Evolutionary conservation across 2,329 filamentous ascomycete species (phyloP).

Genomic region (Fusarium aywerte): DNA sequence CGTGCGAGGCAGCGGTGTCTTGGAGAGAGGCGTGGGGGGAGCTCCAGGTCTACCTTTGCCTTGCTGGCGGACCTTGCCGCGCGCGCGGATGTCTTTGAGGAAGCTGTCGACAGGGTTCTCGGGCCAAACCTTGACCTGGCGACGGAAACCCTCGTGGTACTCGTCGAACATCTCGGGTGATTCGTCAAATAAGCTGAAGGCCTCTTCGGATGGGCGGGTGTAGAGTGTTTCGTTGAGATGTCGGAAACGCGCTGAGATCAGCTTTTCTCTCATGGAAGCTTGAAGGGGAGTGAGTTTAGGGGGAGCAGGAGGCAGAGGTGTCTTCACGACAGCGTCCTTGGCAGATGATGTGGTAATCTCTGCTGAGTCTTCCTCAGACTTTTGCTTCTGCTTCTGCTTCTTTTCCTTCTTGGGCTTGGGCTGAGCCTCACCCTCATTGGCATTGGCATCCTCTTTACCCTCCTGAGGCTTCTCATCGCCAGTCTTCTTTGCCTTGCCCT

Average conservation of each 20-base stretch:
- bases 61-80: conserved; percentile 66
- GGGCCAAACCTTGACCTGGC: conserved; percentile 95
- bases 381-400: conserved; percentile 47
- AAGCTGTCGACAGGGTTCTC: conserved; percentile 95
- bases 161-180: conserved; percentile 95
- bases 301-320: conserved; percentile 55
- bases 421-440: conserved; percentile 35
- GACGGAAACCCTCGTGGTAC: conserved; percentile 95
- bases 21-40: conserved; percentile 43
- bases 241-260: conserved; percentile 94
- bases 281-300: conserved; percentile 89
- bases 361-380: conserved; percentile 29
- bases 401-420: conserved; percentile 52
- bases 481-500: conserved; percentile 47
- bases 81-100: conserved; percentile 73
- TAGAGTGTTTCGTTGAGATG: conserved; percentile 98
- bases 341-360: conserved; percentile 25
- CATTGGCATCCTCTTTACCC: conserved; percentile 16
- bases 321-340: conserved; percentile 41
- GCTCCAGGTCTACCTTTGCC: conserved; percentile 47
- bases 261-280: conserved; percentile 92
- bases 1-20: conserved; percentile 74
- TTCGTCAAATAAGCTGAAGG: conserved; percentile 82
- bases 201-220: conserved; percentile 85
- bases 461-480: conserved; percentile 38